phyloP scores from a whole-genome alignment of 2,329 filamentous ascomycete species.

The Neofusicoccum sp. region DNA sequence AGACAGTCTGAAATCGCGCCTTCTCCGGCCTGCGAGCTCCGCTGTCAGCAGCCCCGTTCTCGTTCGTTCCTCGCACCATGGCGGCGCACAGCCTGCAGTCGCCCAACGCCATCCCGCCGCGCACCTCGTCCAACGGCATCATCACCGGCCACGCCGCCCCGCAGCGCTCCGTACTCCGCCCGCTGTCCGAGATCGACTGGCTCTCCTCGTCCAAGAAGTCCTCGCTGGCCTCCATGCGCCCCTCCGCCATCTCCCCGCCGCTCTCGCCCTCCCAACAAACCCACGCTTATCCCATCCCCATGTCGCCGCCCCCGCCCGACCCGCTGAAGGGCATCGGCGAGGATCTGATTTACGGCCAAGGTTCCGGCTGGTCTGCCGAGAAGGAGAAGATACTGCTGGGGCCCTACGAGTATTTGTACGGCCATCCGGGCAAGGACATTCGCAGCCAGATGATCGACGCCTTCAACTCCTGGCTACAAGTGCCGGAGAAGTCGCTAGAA shows the following conservation, averaged over 20 bases:
- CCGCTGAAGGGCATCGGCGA: slow-evolving; percentile 31
- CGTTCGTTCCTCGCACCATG: not conserved
- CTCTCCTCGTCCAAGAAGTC: slow-evolving; percentile 38
- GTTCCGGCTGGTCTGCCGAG: slow-evolving; percentile 62
- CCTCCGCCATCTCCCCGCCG: slow-evolving; percentile 15
- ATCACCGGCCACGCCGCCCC: slow-evolving; percentile 23
- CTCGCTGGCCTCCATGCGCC: slow-evolving; percentile 21
- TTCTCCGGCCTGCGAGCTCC: not conserved
- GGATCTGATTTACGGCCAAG: slow-evolving; percentile 42
- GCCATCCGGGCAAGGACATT: slow-evolving; percentile 81
- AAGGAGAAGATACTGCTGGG: slow-evolving; percentile 77
- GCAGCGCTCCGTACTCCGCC: slow-evolving; percentile 30
- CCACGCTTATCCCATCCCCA: slow-evolving; percentile 29
- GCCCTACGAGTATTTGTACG: slow-evolving; percentile 77
- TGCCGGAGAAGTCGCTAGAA: slow-evolving; percentile 66
- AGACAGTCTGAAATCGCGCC: slow-evolving; percentile 1
- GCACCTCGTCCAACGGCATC: slow-evolving; percentile 38
- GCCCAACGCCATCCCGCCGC: slow-evolving; percentile 41
- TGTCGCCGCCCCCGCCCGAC: slow-evolving; percentile 29
- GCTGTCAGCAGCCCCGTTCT: not conserved
- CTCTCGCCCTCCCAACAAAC: slow-evolving; percentile 21
- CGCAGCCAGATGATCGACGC: slow-evolving; percentile 74
- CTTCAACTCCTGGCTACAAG: slow-evolving; percentile 77
- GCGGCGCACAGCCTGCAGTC: slow-evolving; percentile 23
- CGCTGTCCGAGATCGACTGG: slow-evolving; percentile 40